Evolutionary conservation across 140 eudicot species (phyloP).

Genomic region (Bidens hawaiensis): DNA sequence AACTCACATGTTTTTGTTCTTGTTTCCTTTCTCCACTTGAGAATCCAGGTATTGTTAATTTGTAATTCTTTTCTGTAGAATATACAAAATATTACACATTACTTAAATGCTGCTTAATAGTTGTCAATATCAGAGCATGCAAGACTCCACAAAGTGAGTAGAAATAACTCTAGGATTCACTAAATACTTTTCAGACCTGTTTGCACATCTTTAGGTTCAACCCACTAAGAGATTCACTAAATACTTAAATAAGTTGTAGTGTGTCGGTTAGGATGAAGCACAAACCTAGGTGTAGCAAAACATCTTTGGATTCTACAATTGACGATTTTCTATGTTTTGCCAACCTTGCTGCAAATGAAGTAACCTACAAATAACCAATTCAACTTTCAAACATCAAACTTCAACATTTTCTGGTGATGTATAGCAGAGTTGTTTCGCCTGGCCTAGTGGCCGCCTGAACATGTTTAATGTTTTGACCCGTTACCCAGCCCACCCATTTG

Average conservation of each 20-base stretch:
- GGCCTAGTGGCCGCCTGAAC: no score
- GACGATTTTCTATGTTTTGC: slow-evolving; percentile 97
- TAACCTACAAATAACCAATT: slow-evolving; percentile 76
- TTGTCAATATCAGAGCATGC: background rate
- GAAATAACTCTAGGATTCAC: no score
- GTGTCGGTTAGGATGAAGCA: slow-evolving; percentile 7
- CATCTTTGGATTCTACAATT: slow-evolving; percentile 78
- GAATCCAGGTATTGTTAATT: slow-evolving; percentile 80
- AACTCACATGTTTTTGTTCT: slow-evolving; percentile 55
- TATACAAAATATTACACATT: slow-evolving; percentile 20
- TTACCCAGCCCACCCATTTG: no score
- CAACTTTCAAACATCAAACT: background rate
- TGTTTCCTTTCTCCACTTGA: slow-evolving; percentile 80
- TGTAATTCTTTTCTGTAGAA: slow-evolving; percentile 69
- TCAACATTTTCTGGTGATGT: no score
- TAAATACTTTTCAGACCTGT: no score
- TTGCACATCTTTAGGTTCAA: background rate
- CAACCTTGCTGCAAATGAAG: slow-evolving; percentile 72
- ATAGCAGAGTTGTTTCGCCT: no score
- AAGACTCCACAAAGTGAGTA: no score
- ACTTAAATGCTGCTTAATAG: no score
- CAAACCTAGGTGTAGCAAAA: slow-evolving; percentile 83
- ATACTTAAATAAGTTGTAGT: no score
- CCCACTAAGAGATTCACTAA: background rate
- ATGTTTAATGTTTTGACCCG: no score